Evolutionary conservation across 805 yeast species (phyloP), one percentile per base, ranked within the genome.

Genomic region (Myxozyma neglecta): DNA sequence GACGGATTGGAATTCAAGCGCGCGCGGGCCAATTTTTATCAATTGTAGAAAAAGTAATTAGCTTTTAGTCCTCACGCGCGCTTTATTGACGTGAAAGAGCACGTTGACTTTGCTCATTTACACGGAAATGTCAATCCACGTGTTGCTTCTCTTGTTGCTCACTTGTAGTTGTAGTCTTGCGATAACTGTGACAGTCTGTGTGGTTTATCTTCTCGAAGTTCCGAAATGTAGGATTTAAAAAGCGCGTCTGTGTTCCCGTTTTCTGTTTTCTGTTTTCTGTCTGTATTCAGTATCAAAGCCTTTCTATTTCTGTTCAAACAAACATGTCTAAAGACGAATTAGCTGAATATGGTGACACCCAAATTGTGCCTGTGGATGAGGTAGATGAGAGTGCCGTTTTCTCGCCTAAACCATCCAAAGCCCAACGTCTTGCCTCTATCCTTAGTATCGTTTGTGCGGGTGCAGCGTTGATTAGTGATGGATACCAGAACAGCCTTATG

Each of bases 401-500:
- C 49, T 48, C 61, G 8, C 61, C 61, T 11, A 53, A 42, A 43
- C 63, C 63, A 6, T 48, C 56, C 2, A 47, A 20, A 7, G 48
- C 52, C 43, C 63, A 59, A 42, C 55, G 59, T 29, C 7, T 54
- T 24, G 63, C 63, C 39, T 49, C 64, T 14, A 37, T 42, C 18
- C 55, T 79, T 65, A 74, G 85, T 57, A 83, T 87, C 63, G 70
- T 85, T 49, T 83, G 89, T 74, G 77, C 91, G 29, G 93, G 94
- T 13, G 85, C 83, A 65, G 94, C 92, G 0, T 79, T 88, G 70
- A 83, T 87, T 69, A 83, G 88, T 24, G 94, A 88, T 74, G 92
- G 92, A 3, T 87, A 87, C 73, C 90, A 86, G 71, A 87, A 87
- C 70, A 85, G 84, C 68, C 80, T 86, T 64, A 86, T 87, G 89